Evolutionary conservation across 441 rosid species (phyloP).

Genomic region (Brassica balearica): DNA sequence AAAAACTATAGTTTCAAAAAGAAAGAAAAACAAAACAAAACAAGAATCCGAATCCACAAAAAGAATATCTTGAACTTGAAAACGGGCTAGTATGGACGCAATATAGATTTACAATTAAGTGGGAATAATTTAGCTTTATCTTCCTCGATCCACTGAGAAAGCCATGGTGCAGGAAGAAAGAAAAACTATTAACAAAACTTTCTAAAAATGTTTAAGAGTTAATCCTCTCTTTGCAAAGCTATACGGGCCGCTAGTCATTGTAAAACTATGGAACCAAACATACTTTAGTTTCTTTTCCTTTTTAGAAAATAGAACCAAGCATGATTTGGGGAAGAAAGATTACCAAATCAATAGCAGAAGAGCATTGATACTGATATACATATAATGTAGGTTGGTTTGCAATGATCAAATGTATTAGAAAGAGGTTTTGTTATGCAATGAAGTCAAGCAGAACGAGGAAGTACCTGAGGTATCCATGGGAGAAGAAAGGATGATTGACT

Average conservation of each 20-base stretch:
- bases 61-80: background rate
- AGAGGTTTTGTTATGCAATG: background rate
- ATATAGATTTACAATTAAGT: background rate
- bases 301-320: background rate
- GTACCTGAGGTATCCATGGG: slow-evolving; percentile 36
- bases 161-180: background rate
- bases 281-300: too few relatives aligned
- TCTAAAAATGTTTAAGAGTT: background rate
- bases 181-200: background rate
- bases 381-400: too few relatives aligned
- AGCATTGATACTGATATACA: background rate
- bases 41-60: background rate
- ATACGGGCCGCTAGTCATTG: too few relatives aligned
- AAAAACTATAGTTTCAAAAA: too few relatives aligned
- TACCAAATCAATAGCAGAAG: background rate
- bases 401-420: too few relatives aligned
- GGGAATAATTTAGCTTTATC: background rate
- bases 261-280: too few relatives aligned
- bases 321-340: slow-evolving; percentile 1
- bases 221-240: too few relatives aligned
- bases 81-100: background rate
- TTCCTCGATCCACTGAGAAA: background rate
- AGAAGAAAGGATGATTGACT: slow-evolving; percentile 9
- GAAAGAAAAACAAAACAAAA: too few relatives aligned
- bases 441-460: slow-evolving; percentile 13